Evolutionary conservation across 2,329 filamentous ascomycete species (phyloP).

Genomic region (Penicillium sp.): DNA sequence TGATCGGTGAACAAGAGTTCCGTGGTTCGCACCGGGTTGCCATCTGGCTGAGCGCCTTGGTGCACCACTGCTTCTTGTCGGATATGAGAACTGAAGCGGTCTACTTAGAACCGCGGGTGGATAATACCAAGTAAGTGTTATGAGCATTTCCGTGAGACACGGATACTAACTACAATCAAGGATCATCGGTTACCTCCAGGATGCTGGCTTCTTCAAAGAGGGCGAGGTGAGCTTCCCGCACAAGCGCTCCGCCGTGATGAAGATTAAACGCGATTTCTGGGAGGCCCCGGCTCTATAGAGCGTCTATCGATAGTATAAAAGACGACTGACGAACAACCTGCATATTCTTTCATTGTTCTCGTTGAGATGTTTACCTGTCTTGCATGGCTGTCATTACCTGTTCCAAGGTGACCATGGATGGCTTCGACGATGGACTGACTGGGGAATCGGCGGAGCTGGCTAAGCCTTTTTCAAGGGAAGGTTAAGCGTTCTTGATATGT

Average conservation of each 20-base stretch:
- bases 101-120: conserved; percentile 82
- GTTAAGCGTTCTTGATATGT: background rate
- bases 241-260: conserved; percentile 85
- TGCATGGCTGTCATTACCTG: background rate
- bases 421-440: background rate
- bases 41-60: conserved; percentile 75
- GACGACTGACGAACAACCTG: conserved; percentile 15
- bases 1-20: conserved; percentile 90
- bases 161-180: conserved; percentile 40
- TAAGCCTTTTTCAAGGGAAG: conserved; percentile 6
- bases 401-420: background rate
- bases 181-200: conserved; percentile 65
- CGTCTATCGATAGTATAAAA: background rate
- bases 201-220: conserved; percentile 78
- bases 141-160: background rate
- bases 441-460: conserved; percentile 1
- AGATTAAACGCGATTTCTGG: conserved; percentile 75
- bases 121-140: conserved; percentile 72
- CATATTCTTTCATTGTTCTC: background rate
- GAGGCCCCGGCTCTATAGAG: conserved; percentile 59
- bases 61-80: conserved; percentile 77
- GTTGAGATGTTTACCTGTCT: background rate
- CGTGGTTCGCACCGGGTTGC: conserved; percentile 70
- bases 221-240: conserved; percentile 82
- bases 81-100: conserved; percentile 79